Evolutionary conservation across 2,329 filamentous ascomycete species (phyloP).

Genomic region (Bipolaris bicolor): DNA sequence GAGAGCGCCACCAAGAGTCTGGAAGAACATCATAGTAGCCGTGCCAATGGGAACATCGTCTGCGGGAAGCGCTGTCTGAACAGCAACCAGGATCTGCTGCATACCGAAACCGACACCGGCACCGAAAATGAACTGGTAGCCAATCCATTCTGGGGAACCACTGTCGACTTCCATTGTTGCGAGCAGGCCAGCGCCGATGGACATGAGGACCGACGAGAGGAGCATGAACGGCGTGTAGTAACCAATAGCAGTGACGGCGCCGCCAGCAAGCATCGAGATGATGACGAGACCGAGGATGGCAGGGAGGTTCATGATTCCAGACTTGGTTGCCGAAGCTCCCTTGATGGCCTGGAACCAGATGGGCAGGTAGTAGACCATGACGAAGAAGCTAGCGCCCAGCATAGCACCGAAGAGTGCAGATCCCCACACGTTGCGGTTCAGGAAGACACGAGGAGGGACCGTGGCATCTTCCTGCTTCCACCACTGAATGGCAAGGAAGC

Average conservation of each 20-base stretch:
- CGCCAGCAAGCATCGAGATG: constrained; percentile 51
- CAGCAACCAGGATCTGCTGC: constrained; percentile 56
- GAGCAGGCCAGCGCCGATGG: constrained; percentile 56
- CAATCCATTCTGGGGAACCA: constrained; percentile 47
- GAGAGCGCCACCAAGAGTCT: constrained; percentile 56
- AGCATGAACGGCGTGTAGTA: constrained; percentile 60
- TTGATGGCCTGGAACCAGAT: constrained; percentile 61
- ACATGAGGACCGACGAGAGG: constrained; percentile 50
- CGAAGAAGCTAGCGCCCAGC: constrained; percentile 54
- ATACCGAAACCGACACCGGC: constrained; percentile 56
- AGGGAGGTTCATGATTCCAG: constrained; percentile 57
- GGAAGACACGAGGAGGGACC: constrained; percentile 55
- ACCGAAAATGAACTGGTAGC: constrained; percentile 50
- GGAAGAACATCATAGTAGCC: constrained; percentile 56
- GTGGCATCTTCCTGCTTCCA: constrained; percentile 55
- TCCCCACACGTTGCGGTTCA: constrained; percentile 54
- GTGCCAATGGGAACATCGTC: constrained; percentile 56
- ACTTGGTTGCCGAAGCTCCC: constrained; percentile 53
- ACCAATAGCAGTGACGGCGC: constrained; percentile 50
- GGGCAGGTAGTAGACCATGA: constrained; percentile 54
- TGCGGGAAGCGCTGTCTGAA: constrained; percentile 53
- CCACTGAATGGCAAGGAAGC: constrained; percentile 53
- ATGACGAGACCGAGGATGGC: constrained; percentile 55
- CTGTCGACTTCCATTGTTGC: constrained; percentile 52
- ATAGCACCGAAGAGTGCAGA: constrained; percentile 50